Conservation (phyloP, 2,329 filamentous ascomycete genomes). For the Alternaria sp. region DNA sequence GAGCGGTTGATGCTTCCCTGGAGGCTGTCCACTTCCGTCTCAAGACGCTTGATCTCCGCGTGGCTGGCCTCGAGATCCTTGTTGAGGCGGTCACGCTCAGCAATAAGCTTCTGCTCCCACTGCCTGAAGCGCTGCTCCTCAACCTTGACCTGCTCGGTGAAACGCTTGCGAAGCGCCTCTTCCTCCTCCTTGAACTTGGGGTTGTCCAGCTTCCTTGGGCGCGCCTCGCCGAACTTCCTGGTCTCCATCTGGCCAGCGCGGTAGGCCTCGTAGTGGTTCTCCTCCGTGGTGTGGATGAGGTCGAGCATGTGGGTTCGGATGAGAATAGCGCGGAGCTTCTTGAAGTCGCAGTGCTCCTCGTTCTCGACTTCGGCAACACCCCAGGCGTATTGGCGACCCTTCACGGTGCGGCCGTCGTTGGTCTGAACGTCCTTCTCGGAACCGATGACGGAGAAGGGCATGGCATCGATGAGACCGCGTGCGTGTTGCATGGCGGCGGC, state of each 20-base stretch:
- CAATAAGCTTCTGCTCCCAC: constrained; percentile 99
- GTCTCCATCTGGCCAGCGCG: constrained; percentile 99
- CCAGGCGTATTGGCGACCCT: constrained; percentile 99
- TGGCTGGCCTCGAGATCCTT: constrained; percentile 99
- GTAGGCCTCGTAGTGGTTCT: constrained; percentile 99
- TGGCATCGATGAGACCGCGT: constrained; percentile 90
- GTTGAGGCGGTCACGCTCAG: constrained; percentile 97
- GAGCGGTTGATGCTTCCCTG: constrained; percentile 89
- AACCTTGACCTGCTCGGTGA: constrained; percentile 99
- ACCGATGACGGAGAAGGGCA: constrained; percentile 98
- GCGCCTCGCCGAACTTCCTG: constrained; percentile 96
- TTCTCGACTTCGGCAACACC: constrained; percentile 99
- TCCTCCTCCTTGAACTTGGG: constrained; percentile 99
- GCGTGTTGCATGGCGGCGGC: constrained; percentile 95
- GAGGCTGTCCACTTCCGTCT: constrained; percentile 90
- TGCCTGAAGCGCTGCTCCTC: constrained; percentile 99
- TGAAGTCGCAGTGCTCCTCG: constrained; percentile 99
- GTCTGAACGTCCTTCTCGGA: constrained; percentile 99
- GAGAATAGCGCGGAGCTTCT: constrained; percentile 98
- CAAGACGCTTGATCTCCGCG: constrained; percentile 85
- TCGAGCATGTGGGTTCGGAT: constrained; percentile 99
- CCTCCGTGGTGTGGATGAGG: constrained; percentile 98
- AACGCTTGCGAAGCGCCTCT: constrained; percentile 96
- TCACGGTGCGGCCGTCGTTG: constrained; percentile 92
- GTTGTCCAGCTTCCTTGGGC: constrained; percentile 97